Conservation (phyloP, 257 asterid species). For the Nicotiana tabacum region DNA sequence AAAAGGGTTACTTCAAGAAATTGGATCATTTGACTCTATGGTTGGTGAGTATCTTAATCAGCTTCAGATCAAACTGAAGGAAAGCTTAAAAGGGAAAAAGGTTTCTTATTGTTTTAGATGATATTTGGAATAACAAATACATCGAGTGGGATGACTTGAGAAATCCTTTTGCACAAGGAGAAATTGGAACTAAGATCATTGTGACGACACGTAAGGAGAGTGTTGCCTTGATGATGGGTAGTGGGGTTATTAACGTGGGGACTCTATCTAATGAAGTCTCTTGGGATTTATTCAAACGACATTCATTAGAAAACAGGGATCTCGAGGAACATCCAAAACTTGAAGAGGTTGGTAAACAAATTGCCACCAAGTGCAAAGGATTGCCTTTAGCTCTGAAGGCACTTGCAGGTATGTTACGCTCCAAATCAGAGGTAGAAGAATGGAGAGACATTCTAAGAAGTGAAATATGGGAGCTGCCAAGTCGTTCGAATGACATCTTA, state of each 20-base stretch:
- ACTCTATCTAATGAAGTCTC: neutral
- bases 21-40: conserved; percentile 26
- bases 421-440: neutral
- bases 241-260: neutral
- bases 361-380: neutral
- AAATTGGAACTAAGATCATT: conserved; percentile 45
- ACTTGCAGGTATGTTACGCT: neutral
- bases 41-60: conserved; percentile 29
- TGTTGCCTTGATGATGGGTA: conserved; percentile 37
- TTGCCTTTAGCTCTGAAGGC: conserved; percentile 4
- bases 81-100: no score
- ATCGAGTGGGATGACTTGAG: no score
- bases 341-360: neutral
- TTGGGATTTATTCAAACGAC: conserved; percentile 5
- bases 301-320: neutral
- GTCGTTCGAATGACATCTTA: neutral
- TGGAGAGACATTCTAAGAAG: neutral
- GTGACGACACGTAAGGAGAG: conserved; percentile 47
- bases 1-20: conserved; percentile 17
- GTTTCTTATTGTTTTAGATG: no score
- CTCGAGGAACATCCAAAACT: neutral
- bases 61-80: conserved; percentile 18
- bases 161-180: no score
- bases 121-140: no score
- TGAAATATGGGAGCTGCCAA: neutral